A percentile compares a stretch with the other conserved stretches of the same genome.
Conservation (phyloP, 495 filamentous ascomycete genomes). For the Rostrohypoxylon terebratum region DNA sequence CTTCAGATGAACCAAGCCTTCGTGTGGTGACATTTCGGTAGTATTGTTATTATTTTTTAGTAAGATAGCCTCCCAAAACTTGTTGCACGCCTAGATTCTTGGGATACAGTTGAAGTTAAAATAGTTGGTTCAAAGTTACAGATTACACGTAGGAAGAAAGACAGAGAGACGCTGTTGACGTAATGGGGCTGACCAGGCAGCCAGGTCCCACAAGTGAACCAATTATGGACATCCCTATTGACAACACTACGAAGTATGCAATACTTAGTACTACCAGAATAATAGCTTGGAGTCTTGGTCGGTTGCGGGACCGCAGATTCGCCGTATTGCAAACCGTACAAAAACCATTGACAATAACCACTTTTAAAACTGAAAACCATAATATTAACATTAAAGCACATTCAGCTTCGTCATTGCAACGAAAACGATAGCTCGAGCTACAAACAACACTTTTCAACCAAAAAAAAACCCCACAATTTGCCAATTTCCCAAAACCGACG, state of each 20-base stretch:
- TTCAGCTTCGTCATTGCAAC: background rate
- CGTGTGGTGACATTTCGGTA: conserved; percentile 63
- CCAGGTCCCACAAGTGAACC: background rate
- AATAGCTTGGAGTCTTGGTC: background rate
- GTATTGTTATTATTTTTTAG: background rate
- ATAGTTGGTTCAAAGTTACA: background rate
- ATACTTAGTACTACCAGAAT: background rate
- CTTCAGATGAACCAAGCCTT: conserved; percentile 67
- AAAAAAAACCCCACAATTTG: too few species aligned
- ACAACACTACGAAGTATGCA: too few species aligned
- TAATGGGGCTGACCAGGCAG: conserved; percentile 23
- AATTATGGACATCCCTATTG: background rate
- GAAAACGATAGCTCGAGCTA: background rate
- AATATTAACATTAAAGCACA: background rate
- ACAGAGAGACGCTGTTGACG: conserved; percentile 20
- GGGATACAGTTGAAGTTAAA: background rate
- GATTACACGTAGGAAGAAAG: background rate
- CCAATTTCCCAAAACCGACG: background rate
- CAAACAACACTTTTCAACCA: background rate
- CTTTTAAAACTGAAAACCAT: too few species aligned
- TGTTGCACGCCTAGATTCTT: background rate
- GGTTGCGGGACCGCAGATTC: background rate
- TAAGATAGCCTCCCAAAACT: background rate
- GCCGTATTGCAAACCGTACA: background rate
- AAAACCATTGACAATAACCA: background rate